Evolutionary conservation across 139 green algal species (phyloP), one percentile per base, ranked within the genome.

Genomic region (Chlorella vulgaris): DNA sequence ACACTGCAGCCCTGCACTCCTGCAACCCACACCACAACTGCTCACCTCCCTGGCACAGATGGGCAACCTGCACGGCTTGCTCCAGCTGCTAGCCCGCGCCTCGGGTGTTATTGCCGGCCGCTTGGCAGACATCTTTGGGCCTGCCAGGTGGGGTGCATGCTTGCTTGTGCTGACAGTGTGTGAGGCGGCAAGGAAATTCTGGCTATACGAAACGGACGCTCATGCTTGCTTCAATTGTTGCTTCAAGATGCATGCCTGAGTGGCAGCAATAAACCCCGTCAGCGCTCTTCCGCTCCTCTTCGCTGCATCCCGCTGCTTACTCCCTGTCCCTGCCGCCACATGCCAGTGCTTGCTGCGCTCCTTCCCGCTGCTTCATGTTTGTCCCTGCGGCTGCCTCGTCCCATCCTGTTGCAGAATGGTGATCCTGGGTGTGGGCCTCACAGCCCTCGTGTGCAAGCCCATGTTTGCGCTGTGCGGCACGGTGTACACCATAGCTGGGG

Each of bases 11-110:
- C 18, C 36, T 36, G 10, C 28, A 38, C 22, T 18, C 5, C n/a
- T 76, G 39, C 3, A 61, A 53, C n/a, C 18, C 18, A 13, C 18
- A n/a, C 10, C 29, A 33, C 28, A 19, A 15, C 29, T 69, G 61
- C n/a, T 36, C 13, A 36, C 61, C 21, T n/a, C 28, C 61, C 28
- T 69, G 19, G 61, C 18, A 18, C 89, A 94, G 89, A 96, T 96
- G 68, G 92, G 93, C 60, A 94, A 94, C 38, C 86, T 97, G 33
- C 91, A 97, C 69, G 94, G 89, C 50, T 43, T 91, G 1, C 89
- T 93, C 0, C 93, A 96, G 88, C 94, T 96, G 74, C 83, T 96
- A 28, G 90, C 88, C 82, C 92, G 95, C 66, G 77, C 93, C 8
- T 92, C 86, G 55, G 95, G 95, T 58, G 88, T 85, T 33, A 70